phyloP scores from a whole-genome alignment of 208 protist genomes.

The Trichomonas vaginalis region DNA sequence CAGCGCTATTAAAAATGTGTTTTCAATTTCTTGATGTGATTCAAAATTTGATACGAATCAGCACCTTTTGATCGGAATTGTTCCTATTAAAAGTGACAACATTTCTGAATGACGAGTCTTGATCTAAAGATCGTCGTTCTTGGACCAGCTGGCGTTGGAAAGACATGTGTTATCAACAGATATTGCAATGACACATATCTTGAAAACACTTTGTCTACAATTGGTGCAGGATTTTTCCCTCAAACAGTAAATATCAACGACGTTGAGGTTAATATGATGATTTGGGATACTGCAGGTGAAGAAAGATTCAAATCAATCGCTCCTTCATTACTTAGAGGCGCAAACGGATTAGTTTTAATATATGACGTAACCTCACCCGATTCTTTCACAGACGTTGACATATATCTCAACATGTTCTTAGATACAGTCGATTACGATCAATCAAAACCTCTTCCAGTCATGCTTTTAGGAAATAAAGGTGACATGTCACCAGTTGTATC shows the following conservation, averaged over 20 bases:
- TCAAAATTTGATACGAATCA: no score
- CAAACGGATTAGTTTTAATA: background rate
- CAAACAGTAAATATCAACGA: background rate
- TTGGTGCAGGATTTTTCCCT: conserved; percentile 4
- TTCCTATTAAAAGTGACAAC: background rate
- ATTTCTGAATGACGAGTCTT: background rate
- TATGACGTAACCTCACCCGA: background rate
- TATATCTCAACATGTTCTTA: background rate
- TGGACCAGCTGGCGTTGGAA: background rate
- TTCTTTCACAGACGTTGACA: background rate
- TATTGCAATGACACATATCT: background rate
- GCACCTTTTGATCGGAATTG: no score
- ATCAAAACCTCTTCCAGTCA: background rate
- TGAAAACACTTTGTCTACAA: background rate
- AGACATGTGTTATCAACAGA: background rate
- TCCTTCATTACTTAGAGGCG: background rate
- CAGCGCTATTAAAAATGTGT: no score
- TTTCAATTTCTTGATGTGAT: no score
- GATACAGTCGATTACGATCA: background rate
- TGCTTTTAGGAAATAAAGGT: background rate
- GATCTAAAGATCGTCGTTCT: conserved; percentile 8
- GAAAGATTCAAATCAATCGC: background rate
- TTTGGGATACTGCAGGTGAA: conserved; percentile 11
- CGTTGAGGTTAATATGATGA: background rate
- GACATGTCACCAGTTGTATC: background rate